phyloP scores from a whole-genome alignment of 441 rosid species.

The Jatropha multifida region DNA sequence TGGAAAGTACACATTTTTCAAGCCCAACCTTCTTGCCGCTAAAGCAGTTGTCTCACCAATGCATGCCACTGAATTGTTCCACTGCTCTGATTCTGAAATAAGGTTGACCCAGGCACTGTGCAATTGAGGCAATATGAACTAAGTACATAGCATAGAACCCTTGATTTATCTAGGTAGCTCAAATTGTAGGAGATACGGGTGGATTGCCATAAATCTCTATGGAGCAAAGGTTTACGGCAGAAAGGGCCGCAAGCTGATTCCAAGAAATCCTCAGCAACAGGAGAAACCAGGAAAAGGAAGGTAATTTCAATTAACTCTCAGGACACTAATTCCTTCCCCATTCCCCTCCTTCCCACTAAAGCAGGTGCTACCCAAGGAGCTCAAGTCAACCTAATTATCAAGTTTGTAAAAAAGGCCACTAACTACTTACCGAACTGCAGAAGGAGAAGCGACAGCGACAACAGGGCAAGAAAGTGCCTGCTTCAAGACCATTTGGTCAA shows the following conservation, averaged over 20 bases:
- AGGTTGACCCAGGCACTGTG: slow-evolving; percentile 81
- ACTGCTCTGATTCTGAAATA: slow-evolving; percentile 49
- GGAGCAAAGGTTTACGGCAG: slow-evolving; percentile 5
- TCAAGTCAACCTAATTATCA: background rate
- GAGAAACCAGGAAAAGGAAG: background rate
- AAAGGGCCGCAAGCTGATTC: background rate
- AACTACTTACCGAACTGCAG: slow-evolving; percentile 60
- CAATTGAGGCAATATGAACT: slow-evolving; percentile 25
- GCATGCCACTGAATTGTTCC: slow-evolving; percentile 75
- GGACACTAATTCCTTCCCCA: background rate
- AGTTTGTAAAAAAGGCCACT: background rate
- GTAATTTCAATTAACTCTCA: background rate
- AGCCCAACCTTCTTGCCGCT: slow-evolving; percentile 75
- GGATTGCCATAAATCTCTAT: background rate
- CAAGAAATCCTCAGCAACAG: background rate
- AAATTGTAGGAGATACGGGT: background rate
- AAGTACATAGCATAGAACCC: slow-evolving; percentile 16
- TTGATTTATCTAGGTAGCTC: slow-evolving; percentile 10
- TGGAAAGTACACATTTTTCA: slow-evolving; percentile 72
- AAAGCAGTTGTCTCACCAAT: slow-evolving; percentile 96
- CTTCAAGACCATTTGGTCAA: slow-evolving; percentile 56
- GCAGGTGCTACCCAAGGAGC: background rate
- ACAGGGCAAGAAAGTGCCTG: slow-evolving; percentile 75
- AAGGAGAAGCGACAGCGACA: slow-evolving; percentile 91
- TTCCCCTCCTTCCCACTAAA: background rate